phyloP scores from a whole-genome alignment of 179 eudicot species.

The Actinidia polygama region DNA sequence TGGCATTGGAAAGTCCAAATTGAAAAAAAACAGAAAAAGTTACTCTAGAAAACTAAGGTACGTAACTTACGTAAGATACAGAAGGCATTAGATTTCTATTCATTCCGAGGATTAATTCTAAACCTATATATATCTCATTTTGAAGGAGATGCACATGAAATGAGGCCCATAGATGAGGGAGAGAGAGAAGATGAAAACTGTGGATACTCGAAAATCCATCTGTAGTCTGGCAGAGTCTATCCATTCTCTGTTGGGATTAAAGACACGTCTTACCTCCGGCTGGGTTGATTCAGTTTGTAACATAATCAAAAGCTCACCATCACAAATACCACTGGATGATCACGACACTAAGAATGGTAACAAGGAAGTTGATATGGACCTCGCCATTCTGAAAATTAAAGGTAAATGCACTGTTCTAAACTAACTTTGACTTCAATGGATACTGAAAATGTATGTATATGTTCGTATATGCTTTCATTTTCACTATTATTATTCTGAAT shows the following conservation, averaged over 20 bases:
- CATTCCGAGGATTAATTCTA: too few species aligned
- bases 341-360: neutral
- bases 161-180: neutral
- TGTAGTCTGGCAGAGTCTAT: constrained; percentile 22
- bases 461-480: too few species aligned
- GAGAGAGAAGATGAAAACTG: neutral
- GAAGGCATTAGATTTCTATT: too few species aligned
- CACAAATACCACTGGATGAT: neutral
- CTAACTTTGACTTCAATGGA: too few species aligned
- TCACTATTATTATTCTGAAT: neutral
- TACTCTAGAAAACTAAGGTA: too few species aligned
- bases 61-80: too few species aligned
- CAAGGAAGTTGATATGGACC: neutral
- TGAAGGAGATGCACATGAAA: constrained; percentile 1
- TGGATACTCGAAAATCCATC: constrained; percentile 18
- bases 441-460: too few species aligned
- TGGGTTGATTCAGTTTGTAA: constrained; percentile 31
- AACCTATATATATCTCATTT: neutral
- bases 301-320: constrained; percentile 30
- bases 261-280: constrained; percentile 14
- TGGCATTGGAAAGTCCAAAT: too few species aligned
- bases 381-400: constrained; percentile 10
- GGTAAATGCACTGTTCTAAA: constrained; percentile 15
- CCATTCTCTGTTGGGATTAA: constrained; percentile 29
- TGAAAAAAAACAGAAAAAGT: too few species aligned